Percentiles rank a stretch among this genome's conserved stretches.
phyloP scores from a whole-genome alignment of 495 filamentous ascomycete species.

The Schizothecium vesticola region DNA sequence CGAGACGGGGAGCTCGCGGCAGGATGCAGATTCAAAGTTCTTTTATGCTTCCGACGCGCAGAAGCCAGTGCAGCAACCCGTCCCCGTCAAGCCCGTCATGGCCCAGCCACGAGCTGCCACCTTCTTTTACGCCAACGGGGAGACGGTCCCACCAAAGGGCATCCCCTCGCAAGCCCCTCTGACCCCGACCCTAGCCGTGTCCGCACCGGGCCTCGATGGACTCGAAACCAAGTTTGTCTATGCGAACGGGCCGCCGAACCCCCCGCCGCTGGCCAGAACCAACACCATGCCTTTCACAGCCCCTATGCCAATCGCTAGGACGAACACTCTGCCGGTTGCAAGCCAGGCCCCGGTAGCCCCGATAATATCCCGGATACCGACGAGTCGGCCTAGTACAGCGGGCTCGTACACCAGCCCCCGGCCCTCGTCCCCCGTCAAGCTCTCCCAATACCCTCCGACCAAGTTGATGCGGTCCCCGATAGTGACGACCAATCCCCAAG shows the following conservation, averaged over 20 bases:
- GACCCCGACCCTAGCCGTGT: slow-evolving; percentile 31
- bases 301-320: slow-evolving; percentile 14
- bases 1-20: slow-evolving; percentile 18
- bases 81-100: slow-evolving; percentile 13
- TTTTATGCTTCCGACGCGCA: slow-evolving; percentile 68
- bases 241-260: slow-evolving; percentile 53
- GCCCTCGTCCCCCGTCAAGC: slow-evolving; percentile 41
- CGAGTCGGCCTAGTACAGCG: slow-evolving; percentile 22
- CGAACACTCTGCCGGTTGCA: slow-evolving; percentile 22
- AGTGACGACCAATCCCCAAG: slow-evolving; percentile 1
- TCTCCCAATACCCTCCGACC: slow-evolving; percentile 25
- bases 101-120: slow-evolving; percentile 39
- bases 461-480: slow-evolving; percentile 24
- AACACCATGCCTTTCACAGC: slow-evolving; percentile 22
- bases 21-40: slow-evolving; percentile 54
- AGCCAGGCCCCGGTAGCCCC: slow-evolving; percentile 32
- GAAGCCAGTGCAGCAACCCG: slow-evolving; percentile 39
- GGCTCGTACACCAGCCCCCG: slow-evolving; percentile 26
- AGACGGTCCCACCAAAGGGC: slow-evolving; percentile 24
- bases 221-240: slow-evolving; percentile 68
- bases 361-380: slow-evolving; percentile 32
- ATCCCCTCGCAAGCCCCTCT: slow-evolving; percentile 23
- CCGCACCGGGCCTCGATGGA: slow-evolving; percentile 27
- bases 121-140: slow-evolving; percentile 54
- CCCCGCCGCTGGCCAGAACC: slow-evolving; percentile 14